phyloP scores from a whole-genome alignment of 495 filamentous ascomycete species.

The Elaphomyces granulatus region DNA sequence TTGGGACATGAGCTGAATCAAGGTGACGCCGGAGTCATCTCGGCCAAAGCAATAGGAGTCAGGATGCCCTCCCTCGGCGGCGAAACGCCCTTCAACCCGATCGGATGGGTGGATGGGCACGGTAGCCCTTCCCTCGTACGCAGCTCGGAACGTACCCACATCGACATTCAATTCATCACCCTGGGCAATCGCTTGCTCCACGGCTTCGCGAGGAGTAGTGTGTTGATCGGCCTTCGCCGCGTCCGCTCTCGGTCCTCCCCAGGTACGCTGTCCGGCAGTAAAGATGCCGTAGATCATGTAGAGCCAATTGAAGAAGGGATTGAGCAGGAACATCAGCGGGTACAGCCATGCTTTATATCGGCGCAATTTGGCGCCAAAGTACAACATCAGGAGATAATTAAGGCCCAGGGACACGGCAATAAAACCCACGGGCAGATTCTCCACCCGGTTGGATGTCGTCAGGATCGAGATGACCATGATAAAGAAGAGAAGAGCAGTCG shows the following conservation, averaged over 20 bases:
- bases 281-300: conserved; percentile 88
- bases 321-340: conserved; percentile 87
- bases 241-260: conserved; percentile 91
- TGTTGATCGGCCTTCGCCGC: conserved; percentile 66
- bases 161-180: conserved; percentile 91
- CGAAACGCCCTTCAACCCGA: conserved; percentile 49
- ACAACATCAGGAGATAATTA: conserved; percentile 94
- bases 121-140: conserved; percentile 38
- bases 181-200: conserved; percentile 59
- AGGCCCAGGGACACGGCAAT: conserved; percentile 89
- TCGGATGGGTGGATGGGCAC: conserved; percentile 57
- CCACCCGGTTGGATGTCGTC: conserved; percentile 64
- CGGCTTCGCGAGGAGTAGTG: conserved; percentile 71
- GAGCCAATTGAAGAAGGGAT: conserved; percentile 96
- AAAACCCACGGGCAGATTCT: conserved; percentile 80
- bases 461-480: conserved; percentile 82
- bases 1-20: conserved; percentile 24
- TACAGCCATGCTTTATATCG: conserved; percentile 92
- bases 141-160: conserved; percentile 75
- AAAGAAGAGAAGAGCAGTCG: conserved; percentile 89
- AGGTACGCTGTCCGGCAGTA: conserved; percentile 89
- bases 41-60: conserved; percentile 36
- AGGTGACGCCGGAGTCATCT: conserved; percentile 23
- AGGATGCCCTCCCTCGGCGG: conserved; percentile 28
- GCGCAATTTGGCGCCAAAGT: conserved; percentile 76